These are phyloP conservation scores for Termitomyces sp. DNA, from an alignment of 768 basidiomycete species.

Conservation along the genomic window DNA sequence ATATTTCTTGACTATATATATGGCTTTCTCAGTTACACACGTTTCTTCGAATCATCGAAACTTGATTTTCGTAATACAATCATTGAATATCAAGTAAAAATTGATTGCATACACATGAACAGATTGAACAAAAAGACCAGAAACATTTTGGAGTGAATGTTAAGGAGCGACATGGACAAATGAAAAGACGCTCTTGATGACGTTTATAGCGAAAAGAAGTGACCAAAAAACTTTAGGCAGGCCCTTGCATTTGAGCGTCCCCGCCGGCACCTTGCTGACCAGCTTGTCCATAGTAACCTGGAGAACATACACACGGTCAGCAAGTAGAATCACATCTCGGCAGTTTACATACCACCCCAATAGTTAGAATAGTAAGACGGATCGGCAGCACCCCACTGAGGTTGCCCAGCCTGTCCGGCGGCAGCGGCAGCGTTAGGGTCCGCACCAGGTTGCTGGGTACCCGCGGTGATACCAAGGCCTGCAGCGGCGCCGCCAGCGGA, in stretches of 20 bases:
- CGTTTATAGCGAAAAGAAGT: constrained; percentile 23
- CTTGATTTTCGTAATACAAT: not conserved
- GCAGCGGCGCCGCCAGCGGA: constrained; percentile 48
- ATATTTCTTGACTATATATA: constrained; percentile 19
- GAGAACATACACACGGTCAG: not conserved
- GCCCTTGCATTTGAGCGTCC: constrained; percentile 51
- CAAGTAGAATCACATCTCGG: not conserved
- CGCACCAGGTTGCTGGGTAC: constrained; percentile 50
- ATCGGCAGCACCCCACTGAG: constrained; percentile 74
- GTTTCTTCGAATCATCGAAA: not conserved
- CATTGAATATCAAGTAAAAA: not conserved
- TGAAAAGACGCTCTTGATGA: constrained; percentile 9
- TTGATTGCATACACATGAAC: constrained; percentile 19
- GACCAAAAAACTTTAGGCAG: constrained; percentile 30
- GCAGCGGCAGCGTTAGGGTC: constrained; percentile 49
- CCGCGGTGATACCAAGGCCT: constrained; percentile 49
- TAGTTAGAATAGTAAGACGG: constrained; percentile 78
- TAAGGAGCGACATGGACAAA: constrained; percentile 16
- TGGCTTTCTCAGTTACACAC: not conserved
- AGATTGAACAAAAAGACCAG: constrained; percentile 7
- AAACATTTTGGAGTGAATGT: constrained; percentile 12
- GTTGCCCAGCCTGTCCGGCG: constrained; percentile 56
- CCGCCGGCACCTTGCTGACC: constrained; percentile 51
- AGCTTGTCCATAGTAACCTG: constrained; percentile 79
- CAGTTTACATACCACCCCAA: constrained; percentile 64